Conservation (phyloP, 257 asterid genomes). For the Sherardia arvensis region DNA sequence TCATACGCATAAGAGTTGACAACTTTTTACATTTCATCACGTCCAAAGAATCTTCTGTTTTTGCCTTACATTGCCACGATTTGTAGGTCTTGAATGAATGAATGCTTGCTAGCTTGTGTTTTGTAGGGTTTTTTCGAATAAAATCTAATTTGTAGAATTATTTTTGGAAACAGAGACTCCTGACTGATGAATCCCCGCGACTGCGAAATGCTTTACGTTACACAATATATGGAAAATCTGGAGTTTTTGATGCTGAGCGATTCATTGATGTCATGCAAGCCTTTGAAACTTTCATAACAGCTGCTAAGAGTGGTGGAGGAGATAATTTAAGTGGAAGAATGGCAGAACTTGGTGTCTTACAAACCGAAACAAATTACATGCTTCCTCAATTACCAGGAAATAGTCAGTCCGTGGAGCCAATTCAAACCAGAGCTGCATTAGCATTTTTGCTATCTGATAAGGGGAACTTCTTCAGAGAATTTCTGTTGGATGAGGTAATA, state of each 20-base stretch:
- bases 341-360: slow-evolving; percentile 94
- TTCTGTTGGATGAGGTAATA: slow-evolving; percentile 89
- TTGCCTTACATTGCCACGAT: neutral
- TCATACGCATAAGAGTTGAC: neutral
- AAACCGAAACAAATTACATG: slow-evolving; percentile 38
- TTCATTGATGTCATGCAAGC: slow-evolving; percentile 99
- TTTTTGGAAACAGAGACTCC: slow-evolving; percentile 57
- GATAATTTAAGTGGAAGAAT: slow-evolving; percentile 79
- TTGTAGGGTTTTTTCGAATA: neutral
- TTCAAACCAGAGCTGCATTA: slow-evolving; percentile 92
- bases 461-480: slow-evolving; percentile 91
- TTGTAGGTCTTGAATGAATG: too few relatives aligned
- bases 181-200: slow-evolving; percentile 97
- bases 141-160: slow-evolving; percentile 5
- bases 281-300: slow-evolving; percentile 86
- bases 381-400: slow-evolving; percentile 30
- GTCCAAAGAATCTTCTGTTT: neutral
- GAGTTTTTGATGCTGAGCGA: slow-evolving; percentile 93
- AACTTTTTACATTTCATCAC: neutral
- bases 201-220: slow-evolving; percentile 77
- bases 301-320: slow-evolving; percentile 99
- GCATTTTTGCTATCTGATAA: slow-evolving; percentile 81
- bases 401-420: slow-evolving; percentile 48
- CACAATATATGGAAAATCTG: slow-evolving; percentile 91
- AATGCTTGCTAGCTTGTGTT: neutral